phyloP scores from a whole-genome alignment of 202 grass and related monocot species.

The Zizania palustris region DNA sequence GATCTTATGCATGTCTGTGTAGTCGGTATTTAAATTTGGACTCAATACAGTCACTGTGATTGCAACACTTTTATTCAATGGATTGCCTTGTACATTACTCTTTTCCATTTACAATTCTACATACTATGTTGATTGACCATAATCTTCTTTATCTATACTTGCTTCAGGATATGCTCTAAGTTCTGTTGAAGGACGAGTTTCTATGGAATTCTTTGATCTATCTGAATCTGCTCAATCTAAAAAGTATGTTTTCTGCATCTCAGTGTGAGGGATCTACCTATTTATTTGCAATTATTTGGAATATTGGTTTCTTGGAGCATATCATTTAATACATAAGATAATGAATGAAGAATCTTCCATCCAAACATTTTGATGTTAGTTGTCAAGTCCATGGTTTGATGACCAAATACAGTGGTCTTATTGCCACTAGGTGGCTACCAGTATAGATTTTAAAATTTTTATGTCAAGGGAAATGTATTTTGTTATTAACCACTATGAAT shows the following conservation, averaged over 20 bases:
- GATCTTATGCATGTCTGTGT: background rate
- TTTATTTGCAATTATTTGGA: slow-evolving; percentile 1
- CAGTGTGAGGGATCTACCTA: background rate
- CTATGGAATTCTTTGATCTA: slow-evolving; percentile 98
- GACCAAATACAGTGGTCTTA: background rate
- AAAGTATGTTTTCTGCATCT: slow-evolving; percentile 67
- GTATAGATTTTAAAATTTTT: background rate
- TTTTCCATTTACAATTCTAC: background rate
- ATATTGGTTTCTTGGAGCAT: slow-evolving; percentile 12
- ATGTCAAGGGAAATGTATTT: background rate
- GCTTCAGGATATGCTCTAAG: slow-evolving; percentile 91
- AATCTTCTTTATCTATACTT: slow-evolving; percentile 33
- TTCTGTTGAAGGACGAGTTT: slow-evolving; percentile 93
- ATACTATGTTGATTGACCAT: slow-evolving; percentile 9
- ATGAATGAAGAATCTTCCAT: slow-evolving; percentile 1
- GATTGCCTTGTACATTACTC: background rate
- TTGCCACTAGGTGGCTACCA: background rate
- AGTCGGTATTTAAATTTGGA: background rate
- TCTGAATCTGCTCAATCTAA: slow-evolving; percentile 84
- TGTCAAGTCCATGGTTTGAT: background rate
- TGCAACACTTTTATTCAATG: background rate
- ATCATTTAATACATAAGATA: background rate
- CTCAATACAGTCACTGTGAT: background rate
- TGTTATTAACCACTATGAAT: background rate
- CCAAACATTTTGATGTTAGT: background rate